Percentiles rank a stretch among this genome's conserved stretches.
Evolutionary conservation across 768 basidiomycete genomes (phyloP).

Genomic region (Gymnopilus dilepis): DNA sequence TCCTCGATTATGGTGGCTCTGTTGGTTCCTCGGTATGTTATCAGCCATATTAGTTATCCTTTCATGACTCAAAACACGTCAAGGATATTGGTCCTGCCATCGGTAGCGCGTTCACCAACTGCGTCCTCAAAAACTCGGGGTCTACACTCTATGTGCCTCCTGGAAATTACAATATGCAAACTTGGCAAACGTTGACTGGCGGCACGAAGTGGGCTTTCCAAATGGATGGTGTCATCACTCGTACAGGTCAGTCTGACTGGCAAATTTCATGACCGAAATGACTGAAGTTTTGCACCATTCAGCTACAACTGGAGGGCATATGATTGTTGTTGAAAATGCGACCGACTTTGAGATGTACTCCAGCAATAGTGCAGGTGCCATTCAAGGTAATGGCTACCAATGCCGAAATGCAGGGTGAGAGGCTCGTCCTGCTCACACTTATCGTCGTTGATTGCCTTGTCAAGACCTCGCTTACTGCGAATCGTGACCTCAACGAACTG

Average conservation of each 20-base stretch:
- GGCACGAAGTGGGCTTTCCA: constrained; percentile 9
- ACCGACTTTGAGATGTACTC: constrained; percentile 9
- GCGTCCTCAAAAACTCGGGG: constrained; percentile 1
- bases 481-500: constrained; percentile 1
- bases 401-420: constrained; percentile 5
- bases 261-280: neutral
- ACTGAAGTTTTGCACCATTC: too few relatives aligned
- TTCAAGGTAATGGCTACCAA: constrained; percentile 5
- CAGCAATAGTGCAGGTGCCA: constrained; percentile 3
- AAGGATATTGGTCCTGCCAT: constrained; percentile 6
- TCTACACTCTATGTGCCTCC: constrained; percentile 5
- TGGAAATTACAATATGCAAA: constrained; percentile 7
- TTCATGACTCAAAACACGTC: neutral
- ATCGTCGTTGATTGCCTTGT: neutral
- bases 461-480: constrained; percentile 2
- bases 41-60: neutral
- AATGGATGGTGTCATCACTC: constrained; percentile 7
- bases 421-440: neutral
- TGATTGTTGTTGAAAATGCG: constrained; percentile 4
- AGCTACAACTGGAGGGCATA: constrained; percentile 5
- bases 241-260: neutral
- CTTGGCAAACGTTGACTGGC: neutral
- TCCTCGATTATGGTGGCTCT: constrained; percentile 5
- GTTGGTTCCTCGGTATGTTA: constrained; percentile 3
- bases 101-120: constrained; percentile 3